Conservation (phyloP, 75 land plant genomes). For the Selaginella tamariscina region DNA sequence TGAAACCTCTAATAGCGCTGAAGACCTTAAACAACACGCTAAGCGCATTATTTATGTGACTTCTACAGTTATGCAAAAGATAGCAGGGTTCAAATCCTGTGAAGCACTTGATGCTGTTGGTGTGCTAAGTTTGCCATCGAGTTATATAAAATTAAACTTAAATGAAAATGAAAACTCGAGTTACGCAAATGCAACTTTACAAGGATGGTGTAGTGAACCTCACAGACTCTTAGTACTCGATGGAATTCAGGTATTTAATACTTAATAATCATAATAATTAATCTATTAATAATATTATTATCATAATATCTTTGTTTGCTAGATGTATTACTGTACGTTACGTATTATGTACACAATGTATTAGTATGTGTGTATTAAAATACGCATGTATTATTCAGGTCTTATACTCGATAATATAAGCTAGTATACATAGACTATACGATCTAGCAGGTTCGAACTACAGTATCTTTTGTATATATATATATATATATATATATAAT, state of each 20-base stretch:
- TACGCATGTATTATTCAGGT: no score
- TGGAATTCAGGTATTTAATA: slow-evolving; percentile 96
- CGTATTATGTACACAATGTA: no score
- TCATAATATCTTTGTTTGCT: no score
- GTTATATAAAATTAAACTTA: slow-evolving; percentile 33
- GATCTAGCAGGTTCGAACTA: no score
- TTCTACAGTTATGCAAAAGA: slow-evolving; percentile 59
- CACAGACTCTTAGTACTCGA: slow-evolving; percentile 77
- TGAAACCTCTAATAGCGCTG: slow-evolving; percentile 38
- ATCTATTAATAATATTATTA: no score
- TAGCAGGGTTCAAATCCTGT: slow-evolving; percentile 66
- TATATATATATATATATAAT: no score
- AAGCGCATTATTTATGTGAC: slow-evolving; percentile 45
- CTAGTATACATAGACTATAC: no score
- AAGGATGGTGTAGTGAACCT: slow-evolving; percentile 35
- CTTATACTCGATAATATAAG: no score
- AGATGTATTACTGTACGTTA: no score
- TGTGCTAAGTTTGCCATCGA: slow-evolving; percentile 49
- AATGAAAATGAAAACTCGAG: slow-evolving; percentile 7
- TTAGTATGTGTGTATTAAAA: no score
- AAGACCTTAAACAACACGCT: slow-evolving; percentile 24
- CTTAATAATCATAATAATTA: no score
- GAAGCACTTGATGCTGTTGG: slow-evolving; percentile 57
- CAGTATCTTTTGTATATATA: no score
- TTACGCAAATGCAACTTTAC: background rate